Conservation (phyloP, 495 filamentous ascomycete genomes). For the Daldinia concentrica region DNA sequence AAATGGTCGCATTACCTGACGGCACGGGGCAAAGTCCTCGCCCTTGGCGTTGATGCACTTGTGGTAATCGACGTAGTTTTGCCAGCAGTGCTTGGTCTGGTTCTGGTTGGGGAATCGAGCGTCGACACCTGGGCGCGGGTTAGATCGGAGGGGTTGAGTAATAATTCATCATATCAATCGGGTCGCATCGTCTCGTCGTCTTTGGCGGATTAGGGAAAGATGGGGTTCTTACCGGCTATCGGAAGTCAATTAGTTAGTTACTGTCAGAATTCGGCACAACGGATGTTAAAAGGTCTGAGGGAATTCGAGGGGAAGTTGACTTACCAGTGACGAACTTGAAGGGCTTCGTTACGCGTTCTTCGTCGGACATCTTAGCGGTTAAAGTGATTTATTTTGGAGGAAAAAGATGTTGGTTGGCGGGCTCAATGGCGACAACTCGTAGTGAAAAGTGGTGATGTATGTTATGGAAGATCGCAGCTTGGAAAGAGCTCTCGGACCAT, state of each 20-base stretch:
- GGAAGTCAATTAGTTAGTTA: slow-evolving; percentile 39
- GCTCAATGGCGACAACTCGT: slow-evolving; percentile 36
- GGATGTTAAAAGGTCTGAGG: slow-evolving; percentile 43
- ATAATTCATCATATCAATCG: neutral
- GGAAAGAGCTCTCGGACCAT: slow-evolving; percentile 37
- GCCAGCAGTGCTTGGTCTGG: slow-evolving; percentile 94
- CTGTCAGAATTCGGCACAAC: slow-evolving; percentile 32
- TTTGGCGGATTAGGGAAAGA: slow-evolving; percentile 13
- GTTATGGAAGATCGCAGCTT: slow-evolving; percentile 31
- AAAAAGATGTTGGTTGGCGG: slow-evolving; percentile 40
- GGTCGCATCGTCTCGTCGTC: slow-evolving; percentile 29
- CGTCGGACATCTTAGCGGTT: slow-evolving; percentile 79
- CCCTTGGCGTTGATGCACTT: slow-evolving; percentile 99
- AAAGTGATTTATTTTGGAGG: slow-evolving; percentile 31
- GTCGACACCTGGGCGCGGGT: slow-evolving; percentile 79
- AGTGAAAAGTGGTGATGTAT: slow-evolving; percentile 35
- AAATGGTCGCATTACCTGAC: slow-evolving; percentile 70
- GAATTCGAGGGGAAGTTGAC: slow-evolving; percentile 53
- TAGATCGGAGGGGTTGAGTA: slow-evolving; percentile 17
- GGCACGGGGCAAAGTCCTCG: slow-evolving; percentile 98
- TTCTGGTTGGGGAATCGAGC: slow-evolving; percentile 99
- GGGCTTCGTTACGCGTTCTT: slow-evolving; percentile 94
- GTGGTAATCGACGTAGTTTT: slow-evolving; percentile 99
- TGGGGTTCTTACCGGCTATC: slow-evolving; percentile 59
- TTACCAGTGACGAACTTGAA: slow-evolving; percentile 99